A percentile compares a stretch with the other conserved stretches of the same genome.
phyloP scores from a whole-genome alignment of 2,329 filamentous ascomycete genomes.

The Pseudogymnoascus sp. region DNA sequence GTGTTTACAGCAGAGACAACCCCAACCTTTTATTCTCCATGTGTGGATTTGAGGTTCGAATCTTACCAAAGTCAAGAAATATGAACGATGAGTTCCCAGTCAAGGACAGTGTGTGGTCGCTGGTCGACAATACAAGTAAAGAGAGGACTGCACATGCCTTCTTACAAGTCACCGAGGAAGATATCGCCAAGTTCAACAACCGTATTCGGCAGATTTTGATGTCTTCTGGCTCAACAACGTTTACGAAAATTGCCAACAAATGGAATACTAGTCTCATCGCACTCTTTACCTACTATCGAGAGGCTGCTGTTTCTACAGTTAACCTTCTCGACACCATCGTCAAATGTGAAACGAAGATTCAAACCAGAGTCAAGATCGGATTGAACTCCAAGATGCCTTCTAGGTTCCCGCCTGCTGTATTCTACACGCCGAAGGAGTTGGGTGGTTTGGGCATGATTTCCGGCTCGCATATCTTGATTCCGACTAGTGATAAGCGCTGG shows the following conservation, averaged over 20 bases:
- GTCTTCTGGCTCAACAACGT: slow-evolving; percentile 98
- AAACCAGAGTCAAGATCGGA: slow-evolving; percentile 97
- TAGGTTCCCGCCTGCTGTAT: slow-evolving; percentile 94
- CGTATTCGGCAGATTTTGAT: slow-evolving; percentile 96
- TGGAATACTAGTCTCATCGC: slow-evolving; percentile 98
- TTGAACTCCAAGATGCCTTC: slow-evolving; percentile 99
- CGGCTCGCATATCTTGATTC: slow-evolving; percentile 94
- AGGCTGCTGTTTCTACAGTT: slow-evolving; percentile 92
- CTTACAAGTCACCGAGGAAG: slow-evolving; percentile 93
- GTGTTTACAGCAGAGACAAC: slow-evolving; percentile 96
- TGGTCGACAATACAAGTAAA: slow-evolving; percentile 93
- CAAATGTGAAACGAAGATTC: slow-evolving; percentile 99
- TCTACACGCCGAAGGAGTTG: slow-evolving; percentile 96
- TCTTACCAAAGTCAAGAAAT: slow-evolving; percentile 90
- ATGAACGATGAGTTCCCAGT: slow-evolving; percentile 93
- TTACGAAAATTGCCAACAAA: slow-evolving; percentile 99
- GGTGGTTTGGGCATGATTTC: slow-evolving; percentile 98
- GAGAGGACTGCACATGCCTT: slow-evolving; percentile 96
- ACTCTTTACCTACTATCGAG: slow-evolving; percentile 96
- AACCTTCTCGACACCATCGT: slow-evolving; percentile 93
- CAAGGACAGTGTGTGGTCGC: slow-evolving; percentile 96
- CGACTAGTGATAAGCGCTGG: slow-evolving; percentile 95
- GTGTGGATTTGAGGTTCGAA: slow-evolving; percentile 95
- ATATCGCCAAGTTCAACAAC: slow-evolving; percentile 98
- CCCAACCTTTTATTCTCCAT: slow-evolving; percentile 96